phyloP scores from a whole-genome alignment of 1,139 yeast species.

The Pichia sp. region DNA sequence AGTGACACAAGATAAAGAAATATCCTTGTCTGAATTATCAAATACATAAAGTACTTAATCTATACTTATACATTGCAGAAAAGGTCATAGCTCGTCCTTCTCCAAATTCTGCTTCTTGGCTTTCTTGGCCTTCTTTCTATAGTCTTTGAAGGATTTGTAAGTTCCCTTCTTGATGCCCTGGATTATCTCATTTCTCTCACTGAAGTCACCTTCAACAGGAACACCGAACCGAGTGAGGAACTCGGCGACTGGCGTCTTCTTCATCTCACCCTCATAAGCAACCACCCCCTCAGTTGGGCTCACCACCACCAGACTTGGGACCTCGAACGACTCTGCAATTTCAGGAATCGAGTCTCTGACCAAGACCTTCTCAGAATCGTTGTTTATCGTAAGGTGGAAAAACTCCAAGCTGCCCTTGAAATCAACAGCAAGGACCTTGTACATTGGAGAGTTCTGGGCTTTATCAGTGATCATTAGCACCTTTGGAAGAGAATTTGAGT shows the following conservation, averaged over 20 bases:
- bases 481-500: constrained; percentile 31
- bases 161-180: constrained; percentile 24
- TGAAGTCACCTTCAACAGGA: constrained; percentile 28
- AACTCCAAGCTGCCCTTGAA: constrained; percentile 48
- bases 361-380: not conserved
- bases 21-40: too few species aligned
- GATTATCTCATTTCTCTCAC: constrained; percentile 22
- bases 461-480: constrained; percentile 45
- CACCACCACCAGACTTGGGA: constrained; percentile 19
- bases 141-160: constrained; percentile 23
- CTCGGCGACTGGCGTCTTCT: constrained; percentile 19
- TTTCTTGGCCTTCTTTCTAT: constrained; percentile 12
- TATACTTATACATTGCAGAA: not conserved
- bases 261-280: constrained; percentile 19
- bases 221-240: constrained; percentile 21
- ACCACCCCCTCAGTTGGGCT: constrained; percentile 15
- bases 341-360: constrained; percentile 13
- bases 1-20: too few species aligned
- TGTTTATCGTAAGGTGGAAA: constrained; percentile 33
- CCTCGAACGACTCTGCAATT: constrained; percentile 4
- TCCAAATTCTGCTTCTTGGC: constrained; percentile 4
- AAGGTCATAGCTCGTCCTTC: constrained; percentile 21
- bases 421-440: constrained; percentile 74
- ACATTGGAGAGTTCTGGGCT: constrained; percentile 51
- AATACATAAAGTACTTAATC: too few species aligned